These are phyloP conservation scores for Stylosanthes scabra DNA, from an alignment of 331 rosid genomes.

Conservation along the genomic window DNA sequence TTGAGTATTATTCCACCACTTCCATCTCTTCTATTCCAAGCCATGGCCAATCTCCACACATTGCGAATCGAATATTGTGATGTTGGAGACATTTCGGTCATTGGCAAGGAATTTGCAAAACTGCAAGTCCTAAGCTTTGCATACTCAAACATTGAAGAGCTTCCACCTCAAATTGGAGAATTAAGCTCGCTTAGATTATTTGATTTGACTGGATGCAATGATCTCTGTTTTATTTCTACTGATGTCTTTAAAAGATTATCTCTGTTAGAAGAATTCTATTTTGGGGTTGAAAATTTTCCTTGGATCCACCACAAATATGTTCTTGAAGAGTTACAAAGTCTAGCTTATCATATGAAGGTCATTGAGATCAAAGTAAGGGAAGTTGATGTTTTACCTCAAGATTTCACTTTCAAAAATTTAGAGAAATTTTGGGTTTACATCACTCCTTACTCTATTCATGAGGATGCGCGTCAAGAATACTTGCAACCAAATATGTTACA, in stretches of 20 bases:
- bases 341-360: not conserved
- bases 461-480: not conserved
- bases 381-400: not conserved
- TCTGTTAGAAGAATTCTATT: constrained; percentile 30
- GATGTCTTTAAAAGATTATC: constrained; percentile 6
- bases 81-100: not conserved
- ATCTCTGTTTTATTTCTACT: not conserved
- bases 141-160: not conserved
- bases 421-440: not conserved
- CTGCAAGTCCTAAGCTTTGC: constrained; percentile 4
- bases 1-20: not conserved
- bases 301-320: not conserved
- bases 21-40: not conserved
- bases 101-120: not conserved
- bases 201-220: not conserved
- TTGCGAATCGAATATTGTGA: not conserved
- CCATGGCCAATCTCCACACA: not conserved
- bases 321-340: not conserved
- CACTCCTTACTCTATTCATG: too few species aligned
- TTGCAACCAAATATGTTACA: not conserved
- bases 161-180: not conserved
- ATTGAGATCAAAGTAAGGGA: not conserved
- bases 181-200: not conserved
- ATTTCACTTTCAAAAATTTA: not conserved
- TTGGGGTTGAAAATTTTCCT: not conserved